These are phyloP conservation scores for Cercophora newfieldiana DNA, from an alignment of 495 filamentous ascomycete species.

Conservation along the genomic window DNA sequence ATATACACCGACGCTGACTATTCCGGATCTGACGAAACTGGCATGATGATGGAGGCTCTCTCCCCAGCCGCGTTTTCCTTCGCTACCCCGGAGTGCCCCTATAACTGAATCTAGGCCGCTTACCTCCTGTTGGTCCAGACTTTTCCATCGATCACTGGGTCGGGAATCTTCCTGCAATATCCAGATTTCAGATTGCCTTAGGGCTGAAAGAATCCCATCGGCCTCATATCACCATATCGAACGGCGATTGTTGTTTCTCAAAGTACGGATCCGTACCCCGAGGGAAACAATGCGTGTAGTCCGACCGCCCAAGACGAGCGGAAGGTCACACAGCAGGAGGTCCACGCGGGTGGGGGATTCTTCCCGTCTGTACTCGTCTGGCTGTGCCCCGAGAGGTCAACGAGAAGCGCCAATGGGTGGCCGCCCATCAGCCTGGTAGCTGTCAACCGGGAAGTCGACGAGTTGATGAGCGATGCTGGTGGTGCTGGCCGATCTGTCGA, in stretches of 20 bases:
- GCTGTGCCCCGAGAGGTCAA: constrained; percentile 2
- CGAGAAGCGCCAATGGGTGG: constrained; percentile 15
- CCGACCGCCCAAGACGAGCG: background rate
- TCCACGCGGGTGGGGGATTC: background rate
- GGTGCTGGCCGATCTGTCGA: background rate
- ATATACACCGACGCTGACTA: constrained; percentile 15
- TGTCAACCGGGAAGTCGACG: background rate
- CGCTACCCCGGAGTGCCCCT: constrained; percentile 8
- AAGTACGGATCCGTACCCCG: background rate
- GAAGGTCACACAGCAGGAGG: background rate
- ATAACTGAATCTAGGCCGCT: background rate
- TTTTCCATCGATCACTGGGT: background rate
- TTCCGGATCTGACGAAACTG: constrained; percentile 21
- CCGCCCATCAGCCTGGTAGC: background rate
- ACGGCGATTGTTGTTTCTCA: background rate
- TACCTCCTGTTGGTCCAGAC: background rate
- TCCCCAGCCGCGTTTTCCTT: background rate
- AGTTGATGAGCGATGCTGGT: background rate
- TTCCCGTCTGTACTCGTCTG: background rate
- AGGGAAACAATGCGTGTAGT: background rate
- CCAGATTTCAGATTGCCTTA: background rate
- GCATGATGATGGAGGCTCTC: constrained; percentile 18
- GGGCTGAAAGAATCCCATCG: background rate
- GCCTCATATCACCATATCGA: background rate
- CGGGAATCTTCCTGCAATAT: background rate